Evolutionary conservation across 495 filamentous ascomycete species (phyloP), one percentile per base, ranked within the genome.

Genomic region (Aspergillus sclerotiicarbonarius): DNA sequence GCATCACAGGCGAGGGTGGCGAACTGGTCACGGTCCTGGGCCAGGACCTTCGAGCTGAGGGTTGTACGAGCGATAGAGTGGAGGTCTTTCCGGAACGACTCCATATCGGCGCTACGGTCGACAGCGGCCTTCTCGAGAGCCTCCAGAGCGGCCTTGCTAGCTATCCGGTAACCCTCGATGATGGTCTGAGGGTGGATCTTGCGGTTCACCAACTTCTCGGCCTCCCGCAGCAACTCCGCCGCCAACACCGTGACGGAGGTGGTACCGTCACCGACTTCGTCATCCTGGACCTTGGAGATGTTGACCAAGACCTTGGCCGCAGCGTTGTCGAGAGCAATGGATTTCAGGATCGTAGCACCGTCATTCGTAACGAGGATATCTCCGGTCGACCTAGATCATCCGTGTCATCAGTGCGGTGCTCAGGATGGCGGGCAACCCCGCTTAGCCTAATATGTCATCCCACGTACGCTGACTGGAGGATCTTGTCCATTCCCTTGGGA

Each of bases 131-230:
- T 86, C 69, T 89, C 90, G 30, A 98, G 82, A 12, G 92, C 91
- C 64, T 85, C 78, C 10, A 98, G 82, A 46, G 94, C 92, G 32
- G 92, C 92, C 37, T 85, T 82, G 69, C 89, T 92, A 41, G 94
- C 94, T 90, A 98, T 94, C 73, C 94, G 87, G 81, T 95, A 98
- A 20, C 94, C 94, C 66, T 98, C 94, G 66, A 98, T 98, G 74
- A 98, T 98, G 20, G 95, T 98, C 83, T 98, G 94, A 33, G 94
- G 94, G 74, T 98, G 94, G 68, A 98, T 96, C 78, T 96, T 97
- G 77, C 90, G 88, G 79, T 92, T 89, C 62, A 98, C 92, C 39
- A 98, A 84, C 76, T 95, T 91, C 80, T 98, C 94, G 21, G 95
- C 94, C 71, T 98, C 95, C 50, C 95, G 89, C 50, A 98, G 82